Evolutionary conservation across 352 stramenopile genomes (phyloP), one percentile per base, ranked within the genome.

Genomic region (Globisporangium spinosum): DNA sequence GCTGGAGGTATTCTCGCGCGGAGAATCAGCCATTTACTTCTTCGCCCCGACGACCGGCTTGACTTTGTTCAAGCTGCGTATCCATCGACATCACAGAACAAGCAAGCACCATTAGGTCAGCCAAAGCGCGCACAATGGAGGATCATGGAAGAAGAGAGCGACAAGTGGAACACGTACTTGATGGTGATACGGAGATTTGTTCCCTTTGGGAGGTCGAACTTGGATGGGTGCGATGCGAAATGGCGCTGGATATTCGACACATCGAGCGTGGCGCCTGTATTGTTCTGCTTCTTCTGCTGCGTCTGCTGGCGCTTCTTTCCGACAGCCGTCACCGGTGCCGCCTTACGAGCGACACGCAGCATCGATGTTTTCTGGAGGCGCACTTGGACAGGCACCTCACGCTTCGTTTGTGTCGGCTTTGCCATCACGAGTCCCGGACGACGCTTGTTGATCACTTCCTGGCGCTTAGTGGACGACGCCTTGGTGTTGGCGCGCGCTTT

Each of bases 181-280:
- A 93, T 90, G 27, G 85, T 91, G 69, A 93, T 89, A 61, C 83
- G 78, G 27, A 93, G 76, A 69, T 91, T 91, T 64, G 78, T 89
- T 56, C 83, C 87, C 65, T 93, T 87, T 35, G 87, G 87, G 25
- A 95, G 71, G 58, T 88, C 73, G 54, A 95, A 95, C 76, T 93
- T 95, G 58, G 80, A 89, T 23, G 84, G 84, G 66, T 93, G 83
- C 59, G 82, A 79, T 51, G 76, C 79, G 62, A 90, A 93, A 71
- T 95, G 87, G 71, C 80, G 77, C 60, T 89, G 77, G 68, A 93
- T 93, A 69, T 91, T 91, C 55, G 83, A 91, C 57, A 91, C 83
- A 63, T 93, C 82, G 43, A 93, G 70, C 38, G 73, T 76, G 40
- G 73, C 65, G 49, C 25, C 40, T 27, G 7, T 43, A 27, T 62